These are phyloP conservation scores for Boechera stricta DNA, from an alignment of 345 rosid genomes.

Conservation along the genomic window DNA sequence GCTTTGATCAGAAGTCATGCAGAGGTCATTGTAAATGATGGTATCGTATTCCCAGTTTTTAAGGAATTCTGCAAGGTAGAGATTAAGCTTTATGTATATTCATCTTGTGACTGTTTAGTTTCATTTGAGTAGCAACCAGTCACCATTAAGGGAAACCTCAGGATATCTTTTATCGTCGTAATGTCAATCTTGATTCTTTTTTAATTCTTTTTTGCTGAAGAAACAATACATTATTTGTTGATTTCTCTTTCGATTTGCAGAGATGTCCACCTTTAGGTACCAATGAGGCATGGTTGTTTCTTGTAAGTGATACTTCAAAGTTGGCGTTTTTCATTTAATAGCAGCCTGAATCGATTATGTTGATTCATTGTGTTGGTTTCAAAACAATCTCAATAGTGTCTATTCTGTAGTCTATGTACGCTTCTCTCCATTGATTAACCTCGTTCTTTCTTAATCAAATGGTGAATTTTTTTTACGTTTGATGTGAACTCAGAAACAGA, in stretches of 20 bases:
- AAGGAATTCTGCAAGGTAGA: constrained; percentile 82
- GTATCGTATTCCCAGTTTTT: constrained; percentile 62
- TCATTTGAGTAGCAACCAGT: constrained; percentile 19
- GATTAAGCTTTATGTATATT: constrained; percentile 5
- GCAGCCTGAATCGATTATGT: constrained; percentile 16
- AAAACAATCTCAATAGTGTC: neutral
- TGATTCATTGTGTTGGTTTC: neutral
- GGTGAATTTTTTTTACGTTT: constrained; percentile 6
- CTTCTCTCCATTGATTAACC: constrained; percentile 6
- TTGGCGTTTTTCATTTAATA: constrained; percentile 20
- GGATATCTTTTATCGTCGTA: neutral
- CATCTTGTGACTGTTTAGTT: constrained; percentile 1
- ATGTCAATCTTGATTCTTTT: constrained; percentile 3
- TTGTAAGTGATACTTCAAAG: constrained; percentile 53
- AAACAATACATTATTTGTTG: constrained; percentile 4
- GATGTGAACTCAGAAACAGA: constrained; percentile 52
- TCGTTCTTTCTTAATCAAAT: constrained; percentile 7
- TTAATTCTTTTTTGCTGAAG: constrained; percentile 1
- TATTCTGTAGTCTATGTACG: constrained; percentile 6
- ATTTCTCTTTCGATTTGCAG: constrained; percentile 53
- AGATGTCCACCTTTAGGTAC: constrained; percentile 69
- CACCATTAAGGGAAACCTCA: neutral
- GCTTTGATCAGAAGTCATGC: constrained; percentile 78
- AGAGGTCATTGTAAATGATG: constrained; percentile 71
- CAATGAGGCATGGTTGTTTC: constrained; percentile 61